Conservation (phyloP, 2,329 filamentous ascomycete species). For the Penicillium sp. region DNA sequence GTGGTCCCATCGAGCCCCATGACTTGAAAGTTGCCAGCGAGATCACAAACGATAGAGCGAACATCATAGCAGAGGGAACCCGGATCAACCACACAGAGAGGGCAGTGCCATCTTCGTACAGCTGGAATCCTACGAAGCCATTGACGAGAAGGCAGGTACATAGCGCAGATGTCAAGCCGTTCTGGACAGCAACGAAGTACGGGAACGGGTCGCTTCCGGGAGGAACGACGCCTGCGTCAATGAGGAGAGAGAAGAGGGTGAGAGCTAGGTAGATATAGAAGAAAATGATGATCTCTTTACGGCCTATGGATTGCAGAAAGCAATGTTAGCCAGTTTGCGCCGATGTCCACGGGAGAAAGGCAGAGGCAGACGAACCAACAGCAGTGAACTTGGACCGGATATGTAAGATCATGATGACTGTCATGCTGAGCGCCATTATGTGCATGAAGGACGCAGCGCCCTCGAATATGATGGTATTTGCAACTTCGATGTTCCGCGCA, state of each 20-base stretch:
- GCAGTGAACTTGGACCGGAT: slow-evolving; percentile 97
- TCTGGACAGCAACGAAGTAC: slow-evolving; percentile 87
- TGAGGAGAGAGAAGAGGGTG: slow-evolving; percentile 79
- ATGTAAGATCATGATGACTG: slow-evolving; percentile 94
- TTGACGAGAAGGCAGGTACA: slow-evolving; percentile 91
- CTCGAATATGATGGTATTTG: slow-evolving; percentile 98
- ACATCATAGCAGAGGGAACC: slow-evolving; percentile 72
- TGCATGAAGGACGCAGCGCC: slow-evolving; percentile 87
- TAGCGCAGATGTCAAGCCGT: slow-evolving; percentile 77
- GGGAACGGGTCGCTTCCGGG: slow-evolving; percentile 75
- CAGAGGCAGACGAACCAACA: slow-evolving; percentile 66
- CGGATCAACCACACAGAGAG: slow-evolving; percentile 91
- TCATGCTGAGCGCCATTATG: slow-evolving; percentile 86
- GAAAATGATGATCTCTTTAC: slow-evolving; percentile 76
- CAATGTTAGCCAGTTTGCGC: slow-evolving; percentile 9
- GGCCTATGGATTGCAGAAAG: slow-evolving; percentile 44
- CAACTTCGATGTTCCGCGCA: slow-evolving; percentile 88
- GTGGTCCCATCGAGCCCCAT: slow-evolving; percentile 80
- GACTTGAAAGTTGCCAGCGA: slow-evolving; percentile 88
- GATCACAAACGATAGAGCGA: slow-evolving; percentile 79
- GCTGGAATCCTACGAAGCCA: slow-evolving; percentile 95
- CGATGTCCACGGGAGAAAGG: background rate
- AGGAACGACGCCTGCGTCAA: slow-evolving; percentile 89
- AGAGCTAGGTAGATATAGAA: slow-evolving; percentile 96
- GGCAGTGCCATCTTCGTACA: slow-evolving; percentile 94